These are phyloP conservation scores for Echites panduratus DNA, from an alignment of 257 asterid genomes.

Conservation along the genomic window DNA sequence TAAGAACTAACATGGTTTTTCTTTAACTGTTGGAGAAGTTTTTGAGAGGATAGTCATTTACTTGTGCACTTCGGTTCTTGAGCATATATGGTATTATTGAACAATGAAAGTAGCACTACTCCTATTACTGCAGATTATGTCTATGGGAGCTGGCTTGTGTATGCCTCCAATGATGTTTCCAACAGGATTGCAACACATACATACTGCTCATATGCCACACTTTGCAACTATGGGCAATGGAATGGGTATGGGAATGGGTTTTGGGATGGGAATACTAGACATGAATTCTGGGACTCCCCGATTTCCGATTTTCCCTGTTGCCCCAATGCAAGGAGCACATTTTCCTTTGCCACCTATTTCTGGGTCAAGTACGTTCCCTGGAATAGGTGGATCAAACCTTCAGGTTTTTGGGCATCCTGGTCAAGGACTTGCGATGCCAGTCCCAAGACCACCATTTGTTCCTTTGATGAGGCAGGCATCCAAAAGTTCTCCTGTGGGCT, in stretches of 20 bases:
- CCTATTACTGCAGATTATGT: conserved; percentile 62
- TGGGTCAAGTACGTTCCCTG: conserved; percentile 40
- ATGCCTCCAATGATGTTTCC: conserved; percentile 87
- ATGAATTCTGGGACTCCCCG: conserved; percentile 55
- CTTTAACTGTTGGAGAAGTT: not conserved
- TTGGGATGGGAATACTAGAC: conserved; percentile 71
- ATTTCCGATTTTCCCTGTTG: conserved; percentile 48
- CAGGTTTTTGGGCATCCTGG: conserved; percentile 49
- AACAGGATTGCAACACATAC: conserved; percentile 62
- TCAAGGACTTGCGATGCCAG: conserved; percentile 48
- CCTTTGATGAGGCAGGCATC: conserved; percentile 41
- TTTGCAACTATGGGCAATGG: conserved; percentile 63
- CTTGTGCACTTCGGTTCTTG: not conserved
- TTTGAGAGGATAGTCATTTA: not conserved
- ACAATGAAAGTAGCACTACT: not conserved
- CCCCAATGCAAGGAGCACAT: conserved; percentile 45
- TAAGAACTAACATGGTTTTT: not conserved
- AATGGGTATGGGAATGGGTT: conserved; percentile 58
- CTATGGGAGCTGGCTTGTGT: conserved; percentile 88
- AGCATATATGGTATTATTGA: not conserved
- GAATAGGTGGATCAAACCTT: conserved; percentile 42
- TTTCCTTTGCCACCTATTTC: conserved; percentile 43
- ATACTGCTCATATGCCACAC: conserved; percentile 60
- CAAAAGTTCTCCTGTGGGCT: conserved; percentile 29
- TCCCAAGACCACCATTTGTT: conserved; percentile 37